Base-by-base conservation (phyloP, 768 basidiomycete genomes). In the Russula dissimulans region DNA sequence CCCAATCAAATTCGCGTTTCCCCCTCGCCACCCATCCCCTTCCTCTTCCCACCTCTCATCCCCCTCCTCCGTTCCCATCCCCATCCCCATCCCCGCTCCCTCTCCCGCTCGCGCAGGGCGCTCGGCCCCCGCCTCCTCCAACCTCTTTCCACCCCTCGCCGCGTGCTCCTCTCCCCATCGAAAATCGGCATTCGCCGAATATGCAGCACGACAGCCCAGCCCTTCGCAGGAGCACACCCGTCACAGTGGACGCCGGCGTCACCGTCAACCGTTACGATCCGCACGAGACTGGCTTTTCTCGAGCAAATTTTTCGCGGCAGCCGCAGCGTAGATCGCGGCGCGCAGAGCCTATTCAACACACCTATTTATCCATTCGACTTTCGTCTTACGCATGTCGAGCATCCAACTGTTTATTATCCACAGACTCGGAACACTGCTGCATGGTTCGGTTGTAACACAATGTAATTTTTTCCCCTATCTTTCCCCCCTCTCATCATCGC, bases 281-380 rank as follows among this genome's bases (percentile, higher is more conserved):
- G 69, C 71, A 66, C 68, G 70, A 47, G 71, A 71, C 67, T 73
- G 72, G 72, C 69, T 73, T 64, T 71, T 71, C 51, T 69, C 71
- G 14, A 65, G 66, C 11, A 70, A 64, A 63, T 60, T 72, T 51
- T 71, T 73, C 62, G 66, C 71, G 15, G 70, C 69, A 5, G 66
- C 50, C 5, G 62, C 58, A 54, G 60, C 46, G 64, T 65, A 63
- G 61, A 65, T 0, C 64, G 57, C 48, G 51, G 61, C 46, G 42
- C 3, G 44, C 42, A 26, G 39, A 61, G 53, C 38, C 15, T 50
- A 15, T 56, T 52, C 53, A 52, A 17, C 50, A 54, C 15, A n/a
- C n/a, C 45, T 62, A 62, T 62, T 44, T 62, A 62, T 62, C 60
- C 32, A 51, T 52, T 50, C 43, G 47, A 5, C 47, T 39, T 46